Base-by-base conservation (phyloP, 768 basidiomycete species). In the Crepidotus variabilis region DNA sequence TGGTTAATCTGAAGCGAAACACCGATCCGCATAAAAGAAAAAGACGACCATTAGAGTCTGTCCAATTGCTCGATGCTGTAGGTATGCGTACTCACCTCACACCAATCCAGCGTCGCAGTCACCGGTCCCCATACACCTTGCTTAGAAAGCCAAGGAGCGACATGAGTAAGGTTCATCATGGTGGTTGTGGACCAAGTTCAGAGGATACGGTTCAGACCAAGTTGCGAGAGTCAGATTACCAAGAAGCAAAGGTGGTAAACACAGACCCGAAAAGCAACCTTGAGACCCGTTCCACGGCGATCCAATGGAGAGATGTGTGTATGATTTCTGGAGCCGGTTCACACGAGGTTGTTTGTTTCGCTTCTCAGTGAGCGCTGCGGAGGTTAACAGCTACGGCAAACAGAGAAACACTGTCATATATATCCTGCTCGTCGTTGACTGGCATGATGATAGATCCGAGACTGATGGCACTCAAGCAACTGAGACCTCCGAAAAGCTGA, bases 21-120 rank as follows among this genome's bases (percentile, higher is more conserved):
- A 28, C 28, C 28, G 28, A 28, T 28, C 8, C 28, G 28, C 28
- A 3, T 8, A 28, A 28, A 28, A 8, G 8, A 28, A 28, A 28
- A 28, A 8, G 8, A 28, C 3, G 28, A 28, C 28, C 8, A 28
- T 28, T 8, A 28, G 28, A 28, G 4, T 36, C 16, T 11, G 16
- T 3, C 45, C 14, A 6, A 24, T 24, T 8, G 14, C 35, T 36
- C 47, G 6, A n/a, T 18, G 22, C 18, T 14, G 55, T 36, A 20
- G n/a, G 24, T 28, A 28, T 28, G 28, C 13, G 39, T 11, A 63
- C 65, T 52, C 69, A 75, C 86, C 76, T 89, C 87, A 62, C 87
- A 89, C 86, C 87, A 89, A 65, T 88, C 87, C 20, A 88, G 69
- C 2, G 86, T 87, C 11, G 86, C 79, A 0, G 87, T 89, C 33